Base-by-base conservation (phyloP, 2,329 filamentous ascomycete genomes). In the Neopestalotiopsis clavispora region DNA sequence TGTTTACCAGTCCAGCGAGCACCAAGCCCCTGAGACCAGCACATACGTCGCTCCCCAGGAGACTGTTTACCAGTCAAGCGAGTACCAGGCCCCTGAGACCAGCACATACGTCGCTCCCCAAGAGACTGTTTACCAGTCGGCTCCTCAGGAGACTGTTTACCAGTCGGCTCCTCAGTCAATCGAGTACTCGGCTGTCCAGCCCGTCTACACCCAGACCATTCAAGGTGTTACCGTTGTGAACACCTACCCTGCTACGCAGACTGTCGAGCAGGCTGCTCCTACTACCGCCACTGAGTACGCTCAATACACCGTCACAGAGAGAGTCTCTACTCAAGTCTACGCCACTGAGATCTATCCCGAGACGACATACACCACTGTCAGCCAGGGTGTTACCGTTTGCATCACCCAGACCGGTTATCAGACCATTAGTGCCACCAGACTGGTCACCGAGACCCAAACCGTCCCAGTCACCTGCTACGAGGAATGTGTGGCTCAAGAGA, bases 401-500 rank as follows among this genome's bases (percentile, higher is more conserved):
- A 68, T 84, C 61, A 84, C 82, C 4, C 72, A 79, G 70, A 86
- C 84, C 6, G 76, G 77, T 68, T 84, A 82, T 2, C 76, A 82
- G 74, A 84, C 81, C 6, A 74, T 81, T 3, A 78, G 77, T 30
- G 74, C 75, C 32, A 82, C 82, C 10, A 76, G 80, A 59, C 73
- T 82, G 69, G 68, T 77, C 75, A 76, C 79, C 20, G 69, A 81
- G 45, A 82, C 79, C 23, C 77, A 80, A 61, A 79, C 83, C 3
- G 73, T 84, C 38, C 81, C 83, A 0, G 77, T 82, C 30, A 86
- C 83, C 20, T 66, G 76, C 68, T 83, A 81, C 30, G 74, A 74
- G 67, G 74, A 81, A 66, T 74, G 83, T 42, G 79, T 80, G 12
- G 78, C 79, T 6, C 78, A 77, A 40, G 71, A 78, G 49, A 77